These are phyloP conservation scores for Rhodotorula sp. DNA, from an alignment of 1,284 basidiomycete species.

Conservation along the genomic window DNA sequence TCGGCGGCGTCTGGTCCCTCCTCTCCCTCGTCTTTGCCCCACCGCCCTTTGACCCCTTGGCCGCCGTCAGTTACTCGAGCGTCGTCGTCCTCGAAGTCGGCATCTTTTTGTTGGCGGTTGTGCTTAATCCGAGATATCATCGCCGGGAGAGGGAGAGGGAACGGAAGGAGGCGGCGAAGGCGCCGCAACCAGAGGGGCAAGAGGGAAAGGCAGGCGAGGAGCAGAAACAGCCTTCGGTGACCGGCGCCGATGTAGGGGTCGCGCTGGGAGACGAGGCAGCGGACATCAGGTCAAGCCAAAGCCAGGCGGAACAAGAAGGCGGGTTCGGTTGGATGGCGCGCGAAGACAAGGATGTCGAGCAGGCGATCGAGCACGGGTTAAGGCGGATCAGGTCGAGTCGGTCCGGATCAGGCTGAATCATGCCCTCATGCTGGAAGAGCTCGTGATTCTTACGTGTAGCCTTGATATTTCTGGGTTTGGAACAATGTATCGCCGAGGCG, in stretches of 20 bases:
- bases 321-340: slow-evolving; percentile 9
- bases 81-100: slow-evolving; percentile 24
- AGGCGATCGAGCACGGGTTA: background rate
- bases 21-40: slow-evolving; percentile 21
- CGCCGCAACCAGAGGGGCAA: background rate
- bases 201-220: background rate
- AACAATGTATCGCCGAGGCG: no score
- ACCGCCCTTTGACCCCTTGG: slow-evolving; percentile 18
- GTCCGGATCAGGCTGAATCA: background rate
- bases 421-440: background rate
- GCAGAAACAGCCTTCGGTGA: background rate
- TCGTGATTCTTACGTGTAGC: background rate
- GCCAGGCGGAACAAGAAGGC: background rate
- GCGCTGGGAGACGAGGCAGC: background rate
- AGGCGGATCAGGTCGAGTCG: background rate
- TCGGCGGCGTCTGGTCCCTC: slow-evolving; percentile 25
- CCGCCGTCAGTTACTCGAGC: slow-evolving; percentile 14
- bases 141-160: background rate
- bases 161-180: background rate
- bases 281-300: no score
- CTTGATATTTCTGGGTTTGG: no score
- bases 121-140: slow-evolving; percentile 25
- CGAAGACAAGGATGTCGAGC: background rate
- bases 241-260: background rate
- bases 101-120: slow-evolving; percentile 18